Conservation (phyloP, 2,329 filamentous ascomycete species). For the Pseudogymnoascus sp. region DNA sequence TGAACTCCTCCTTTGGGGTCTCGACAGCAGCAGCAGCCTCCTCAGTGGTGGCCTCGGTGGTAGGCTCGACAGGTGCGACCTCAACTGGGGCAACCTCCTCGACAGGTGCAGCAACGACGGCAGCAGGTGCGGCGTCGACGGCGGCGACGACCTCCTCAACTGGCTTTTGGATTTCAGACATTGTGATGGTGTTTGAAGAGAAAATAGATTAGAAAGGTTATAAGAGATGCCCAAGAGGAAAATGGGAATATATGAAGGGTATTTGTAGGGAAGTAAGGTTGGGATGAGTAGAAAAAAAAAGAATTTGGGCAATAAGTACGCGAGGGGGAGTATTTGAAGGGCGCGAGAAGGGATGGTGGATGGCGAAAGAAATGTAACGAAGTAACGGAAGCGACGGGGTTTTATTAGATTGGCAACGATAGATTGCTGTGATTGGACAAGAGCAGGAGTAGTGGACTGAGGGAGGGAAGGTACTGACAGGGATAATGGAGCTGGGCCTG, state of each 20-base stretch:
- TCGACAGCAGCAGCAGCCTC: slow-evolving; percentile 28
- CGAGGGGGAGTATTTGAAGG: slow-evolving; percentile 4
- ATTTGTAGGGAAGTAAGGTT: slow-evolving; percentile 1
- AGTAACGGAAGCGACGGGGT: slow-evolving; percentile 7
- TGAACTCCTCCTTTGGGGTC: slow-evolving; percentile 53
- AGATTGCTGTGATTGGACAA: neutral
- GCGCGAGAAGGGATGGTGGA: slow-evolving; percentile 4
- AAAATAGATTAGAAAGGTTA: slow-evolving; percentile 14
- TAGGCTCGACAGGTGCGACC: slow-evolving; percentile 28
- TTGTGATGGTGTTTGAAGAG: slow-evolving; percentile 16
- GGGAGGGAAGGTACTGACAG: slow-evolving; percentile 5
- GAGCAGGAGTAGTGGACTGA: neutral
- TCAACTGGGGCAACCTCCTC: slow-evolving; percentile 32
- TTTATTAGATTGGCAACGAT: neutral
- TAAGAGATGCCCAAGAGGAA: slow-evolving; percentile 1
- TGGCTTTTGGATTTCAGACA: slow-evolving; percentile 63
- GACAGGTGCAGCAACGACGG: slow-evolving; percentile 27
- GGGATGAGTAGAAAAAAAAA: slow-evolving; percentile 8
- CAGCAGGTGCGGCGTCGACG: slow-evolving; percentile 22
- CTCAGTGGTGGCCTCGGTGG: slow-evolving; percentile 25
- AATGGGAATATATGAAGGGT: neutral
- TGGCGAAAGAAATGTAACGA: slow-evolving; percentile 8
- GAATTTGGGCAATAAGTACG: neutral
- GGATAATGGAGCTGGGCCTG: slow-evolving; percentile 7
- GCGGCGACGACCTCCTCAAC: slow-evolving; percentile 33